Conservation (phyloP, 805 yeast species). For the Saccharomycopsis capsularis region DNA sequence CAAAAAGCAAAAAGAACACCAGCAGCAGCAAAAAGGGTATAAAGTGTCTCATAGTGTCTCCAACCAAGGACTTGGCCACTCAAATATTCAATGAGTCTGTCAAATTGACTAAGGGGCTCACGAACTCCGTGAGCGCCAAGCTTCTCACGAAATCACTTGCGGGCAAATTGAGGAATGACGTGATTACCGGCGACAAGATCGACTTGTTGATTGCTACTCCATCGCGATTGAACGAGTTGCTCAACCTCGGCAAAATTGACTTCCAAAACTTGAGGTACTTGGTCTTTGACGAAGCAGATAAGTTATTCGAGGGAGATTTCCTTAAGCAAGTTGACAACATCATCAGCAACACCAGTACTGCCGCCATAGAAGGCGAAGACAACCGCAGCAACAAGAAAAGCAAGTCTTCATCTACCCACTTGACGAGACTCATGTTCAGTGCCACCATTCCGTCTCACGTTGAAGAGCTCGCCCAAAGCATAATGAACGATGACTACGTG, state of each 20-base stretch:
- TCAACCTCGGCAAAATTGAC: slow-evolving; percentile 53
- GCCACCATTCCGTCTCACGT: slow-evolving; percentile 94
- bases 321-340: slow-evolving; percentile 87
- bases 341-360: slow-evolving; percentile 43
- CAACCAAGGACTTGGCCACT: slow-evolving; percentile 88
- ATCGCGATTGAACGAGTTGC: slow-evolving; percentile 72
- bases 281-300: slow-evolving; percentile 94
- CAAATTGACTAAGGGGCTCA: slow-evolving; percentile 48
- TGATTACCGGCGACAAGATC: slow-evolving; percentile 39
- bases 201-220: slow-evolving; percentile 88
- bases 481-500: slow-evolving; percentile 73
- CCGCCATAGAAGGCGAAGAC: no score
- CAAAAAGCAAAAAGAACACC: slow-evolving; percentile 9
- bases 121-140: slow-evolving; percentile 46
- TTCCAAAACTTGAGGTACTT: slow-evolving; percentile 63
- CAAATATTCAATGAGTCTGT: slow-evolving; percentile 72
- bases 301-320: slow-evolving; percentile 78
- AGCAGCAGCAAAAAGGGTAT: slow-evolving; percentile 9
- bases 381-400: slow-evolving; percentile 3
- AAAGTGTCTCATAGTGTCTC: slow-evolving; percentile 66
- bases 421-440: slow-evolving; percentile 72
- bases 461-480: slow-evolving; percentile 77
- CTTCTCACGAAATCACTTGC: slow-evolving; percentile 67
- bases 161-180: slow-evolving; percentile 52
- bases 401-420: slow-evolving; percentile 20